Percentiles rank a stretch among this genome's conserved stretches.
Evolutionary conservation across 2,329 filamentous ascomycete species (phyloP).

Genomic region (Cercospora berteroae): DNA sequence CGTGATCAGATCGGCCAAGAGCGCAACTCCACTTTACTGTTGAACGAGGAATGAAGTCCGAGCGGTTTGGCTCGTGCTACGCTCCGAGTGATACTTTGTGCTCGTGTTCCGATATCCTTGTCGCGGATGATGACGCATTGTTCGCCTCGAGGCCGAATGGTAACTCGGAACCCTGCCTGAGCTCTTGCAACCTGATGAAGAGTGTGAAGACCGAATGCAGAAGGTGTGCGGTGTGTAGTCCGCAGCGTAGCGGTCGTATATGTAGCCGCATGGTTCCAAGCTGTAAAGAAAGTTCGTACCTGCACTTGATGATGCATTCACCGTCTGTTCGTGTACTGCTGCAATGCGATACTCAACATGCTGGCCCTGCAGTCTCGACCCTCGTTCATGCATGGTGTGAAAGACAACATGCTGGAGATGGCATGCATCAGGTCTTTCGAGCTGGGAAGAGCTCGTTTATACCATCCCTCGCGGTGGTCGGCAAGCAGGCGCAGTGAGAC

Average conservation of each 20-base stretch:
- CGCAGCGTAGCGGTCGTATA: not conserved
- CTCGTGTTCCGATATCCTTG: not conserved
- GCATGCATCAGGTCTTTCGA: not conserved
- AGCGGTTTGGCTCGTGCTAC: not conserved
- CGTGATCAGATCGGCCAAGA: not conserved
- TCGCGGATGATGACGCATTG: not conserved
- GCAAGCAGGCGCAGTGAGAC: not conserved
- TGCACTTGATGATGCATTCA: not conserved
- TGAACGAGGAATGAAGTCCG: not conserved
- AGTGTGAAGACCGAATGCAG: not conserved
- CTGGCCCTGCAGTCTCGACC: not conserved
- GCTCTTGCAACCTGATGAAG: not conserved
- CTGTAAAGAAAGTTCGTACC: not conserved
- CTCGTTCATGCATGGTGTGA: not conserved
- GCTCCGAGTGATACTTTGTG: not conserved
- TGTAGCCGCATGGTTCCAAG: not conserved
- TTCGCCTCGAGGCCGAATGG: not conserved
- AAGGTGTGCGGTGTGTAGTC: not conserved
- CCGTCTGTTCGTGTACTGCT: not conserved
- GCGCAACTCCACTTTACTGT: not conserved
- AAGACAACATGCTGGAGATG: not conserved
- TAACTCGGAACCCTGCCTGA: not conserved
- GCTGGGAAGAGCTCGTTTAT: not conserved
- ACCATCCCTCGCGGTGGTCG: not conserved
- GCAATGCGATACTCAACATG: not conserved